Evolutionary conservation across 441 rosid species (phyloP).

Genomic region (Manihot esculenta): DNA sequence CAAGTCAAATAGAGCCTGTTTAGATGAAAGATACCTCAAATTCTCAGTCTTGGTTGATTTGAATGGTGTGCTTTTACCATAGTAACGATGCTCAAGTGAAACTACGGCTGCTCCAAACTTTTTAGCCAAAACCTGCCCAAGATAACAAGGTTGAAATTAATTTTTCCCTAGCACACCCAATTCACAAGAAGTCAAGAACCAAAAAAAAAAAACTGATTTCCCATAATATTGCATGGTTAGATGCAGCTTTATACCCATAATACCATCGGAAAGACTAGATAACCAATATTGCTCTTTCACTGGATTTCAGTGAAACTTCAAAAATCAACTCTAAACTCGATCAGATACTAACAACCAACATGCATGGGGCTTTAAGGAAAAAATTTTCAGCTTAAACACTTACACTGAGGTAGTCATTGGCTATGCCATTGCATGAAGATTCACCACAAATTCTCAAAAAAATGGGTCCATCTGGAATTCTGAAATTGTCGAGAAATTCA

Average conservation of each 20-base stretch:
- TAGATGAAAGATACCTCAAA: constrained; percentile 83
- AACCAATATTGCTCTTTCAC: not conserved
- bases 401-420: constrained; percentile 71
- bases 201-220: too few relatives aligned
- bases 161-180: not conserved
- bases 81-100: constrained; percentile 95
- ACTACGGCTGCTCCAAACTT: constrained; percentile 96
- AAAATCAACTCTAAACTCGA: not conserved
- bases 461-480: constrained; percentile 71
- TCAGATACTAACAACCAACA: too few relatives aligned
- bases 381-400: constrained; percentile 5
- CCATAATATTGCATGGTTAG: too few relatives aligned
- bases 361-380: too few relatives aligned
- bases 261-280: not conserved
- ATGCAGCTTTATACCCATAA: not conserved
- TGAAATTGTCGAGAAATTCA: constrained; percentile 69
- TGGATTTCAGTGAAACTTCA: not conserved
- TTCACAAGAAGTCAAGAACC: not conserved
- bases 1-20: constrained; percentile 87
- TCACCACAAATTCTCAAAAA: constrained; percentile 84
- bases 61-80: constrained; percentile 90
- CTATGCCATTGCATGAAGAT: constrained; percentile 68
- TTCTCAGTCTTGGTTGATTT: constrained; percentile 57
- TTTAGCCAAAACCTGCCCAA: constrained; percentile 73
- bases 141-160: not conserved